These are phyloP conservation scores for Phaseolus lunatus DNA, from an alignment of 306 rosid species.

Conservation along the genomic window DNA sequence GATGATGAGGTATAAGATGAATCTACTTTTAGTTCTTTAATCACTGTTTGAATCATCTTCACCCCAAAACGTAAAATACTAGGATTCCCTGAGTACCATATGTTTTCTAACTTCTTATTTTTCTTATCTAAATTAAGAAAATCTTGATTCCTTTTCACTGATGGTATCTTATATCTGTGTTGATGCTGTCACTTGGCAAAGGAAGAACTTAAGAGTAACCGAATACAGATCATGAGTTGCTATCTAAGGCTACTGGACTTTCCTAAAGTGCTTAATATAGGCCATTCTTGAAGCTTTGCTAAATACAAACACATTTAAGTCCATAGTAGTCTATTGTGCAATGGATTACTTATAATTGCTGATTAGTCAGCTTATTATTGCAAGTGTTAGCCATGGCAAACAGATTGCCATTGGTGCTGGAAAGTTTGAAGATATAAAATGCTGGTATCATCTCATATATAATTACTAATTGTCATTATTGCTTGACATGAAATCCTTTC, in stretches of 20 bases:
- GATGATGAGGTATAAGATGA: slow-evolving; percentile 70
- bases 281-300: no score
- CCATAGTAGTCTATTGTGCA: slow-evolving; percentile 23
- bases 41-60: slow-evolving; percentile 20
- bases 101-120: slow-evolving; percentile 22
- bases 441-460: slow-evolving; percentile 67
- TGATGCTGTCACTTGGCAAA: slow-evolving; percentile 60
- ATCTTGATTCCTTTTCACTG: slow-evolving; percentile 33
- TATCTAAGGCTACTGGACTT: slow-evolving; percentile 87
- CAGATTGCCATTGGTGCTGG: slow-evolving; percentile 80
- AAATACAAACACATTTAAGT: neutral
- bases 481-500: slow-evolving; percentile 35
- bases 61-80: neutral
- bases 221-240: slow-evolving; percentile 81
- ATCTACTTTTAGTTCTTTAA: slow-evolving; percentile 8
- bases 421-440: slow-evolving; percentile 73
- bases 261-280: no score
- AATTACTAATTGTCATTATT: slow-evolving; percentile 30
- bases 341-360: slow-evolving; percentile 30
- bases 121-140: slow-evolving; percentile 14
- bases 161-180: slow-evolving; percentile 39
- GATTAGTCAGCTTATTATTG: slow-evolving; percentile 47
- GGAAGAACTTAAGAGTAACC: slow-evolving; percentile 87
- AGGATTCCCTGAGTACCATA: neutral
- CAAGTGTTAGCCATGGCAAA: slow-evolving; percentile 76